Percentiles rank a stretch among this genome's conserved stretches.
These are phyloP conservation scores for Echinosophora koreensis DNA, from an alignment of 306 rosid species.

Conservation along the genomic window DNA sequence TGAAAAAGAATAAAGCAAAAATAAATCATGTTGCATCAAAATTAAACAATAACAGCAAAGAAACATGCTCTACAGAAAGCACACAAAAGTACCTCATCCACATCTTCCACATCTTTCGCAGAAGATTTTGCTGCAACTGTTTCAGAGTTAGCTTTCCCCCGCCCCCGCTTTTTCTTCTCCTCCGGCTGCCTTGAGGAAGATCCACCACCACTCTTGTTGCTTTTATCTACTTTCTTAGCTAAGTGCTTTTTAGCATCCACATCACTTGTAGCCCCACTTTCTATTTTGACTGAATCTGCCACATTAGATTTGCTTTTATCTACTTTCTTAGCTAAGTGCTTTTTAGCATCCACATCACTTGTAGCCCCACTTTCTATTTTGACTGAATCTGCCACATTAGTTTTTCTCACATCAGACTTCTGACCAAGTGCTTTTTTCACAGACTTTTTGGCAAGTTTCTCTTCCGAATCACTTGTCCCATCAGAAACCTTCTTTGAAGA, in stretches of 20 bases:
- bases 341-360: slow-evolving; percentile 67
- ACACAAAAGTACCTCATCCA: slow-evolving; percentile 52
- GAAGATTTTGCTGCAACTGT: slow-evolving; percentile 54
- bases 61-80: slow-evolving; percentile 34
- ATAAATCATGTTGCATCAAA: slow-evolving; percentile 9
- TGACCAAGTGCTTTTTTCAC: slow-evolving; percentile 58
- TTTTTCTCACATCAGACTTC: slow-evolving; percentile 58
- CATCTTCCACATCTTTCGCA: slow-evolving; percentile 66
- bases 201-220: slow-evolving; percentile 53
- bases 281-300: slow-evolving; percentile 58
- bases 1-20: slow-evolving; percentile 22
- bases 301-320: slow-evolving; percentile 56
- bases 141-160: slow-evolving; percentile 58
- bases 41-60: slow-evolving; percentile 2
- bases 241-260: slow-evolving; percentile 65
- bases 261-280: slow-evolving; percentile 60
- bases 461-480: slow-evolving; percentile 69
- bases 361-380: slow-evolving; percentile 59
- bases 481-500: slow-evolving; percentile 60
- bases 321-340: slow-evolving; percentile 65
- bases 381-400: slow-evolving; percentile 51
- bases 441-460: slow-evolving; percentile 52
- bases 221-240: slow-evolving; percentile 64
- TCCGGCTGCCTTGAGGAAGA: slow-evolving; percentile 61
- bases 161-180: slow-evolving; percentile 59